A percentile compares a stretch with the other conserved stretches of the same genome.
phyloP scores from a whole-genome alignment of 164 flowering plant species.

The Saururus chinensis region DNA sequence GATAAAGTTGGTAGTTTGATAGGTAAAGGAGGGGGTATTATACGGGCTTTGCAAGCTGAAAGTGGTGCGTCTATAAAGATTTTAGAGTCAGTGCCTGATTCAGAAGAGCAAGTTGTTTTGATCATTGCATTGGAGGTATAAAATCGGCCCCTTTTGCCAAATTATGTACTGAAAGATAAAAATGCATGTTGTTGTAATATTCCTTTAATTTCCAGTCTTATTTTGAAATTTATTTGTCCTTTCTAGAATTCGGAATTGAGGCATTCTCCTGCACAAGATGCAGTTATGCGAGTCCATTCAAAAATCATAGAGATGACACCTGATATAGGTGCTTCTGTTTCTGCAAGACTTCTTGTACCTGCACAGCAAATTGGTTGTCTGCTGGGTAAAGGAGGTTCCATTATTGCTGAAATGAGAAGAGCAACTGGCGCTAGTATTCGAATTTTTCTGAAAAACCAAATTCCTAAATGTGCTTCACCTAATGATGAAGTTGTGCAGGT shows the following conservation, averaged over 20 bases:
- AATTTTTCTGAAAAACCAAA: constrained; percentile 34
- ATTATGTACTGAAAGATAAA: background rate
- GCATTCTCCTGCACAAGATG: constrained; percentile 56
- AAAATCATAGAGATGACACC: constrained; percentile 38
- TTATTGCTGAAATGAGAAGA: constrained; percentile 51
- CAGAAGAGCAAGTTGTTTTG: constrained; percentile 44
- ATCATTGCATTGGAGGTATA: constrained; percentile 54
- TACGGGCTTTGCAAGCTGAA: constrained; percentile 35
- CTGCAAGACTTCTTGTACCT: constrained; percentile 55
- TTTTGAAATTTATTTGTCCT: background rate
- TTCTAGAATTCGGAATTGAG: constrained; percentile 35
- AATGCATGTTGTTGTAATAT: background rate
- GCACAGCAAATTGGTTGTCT: constrained; percentile 45
- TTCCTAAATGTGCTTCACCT: constrained; percentile 21
- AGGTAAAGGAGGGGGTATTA: constrained; percentile 50
- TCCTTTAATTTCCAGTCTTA: background rate
- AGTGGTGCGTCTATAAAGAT: constrained; percentile 54
- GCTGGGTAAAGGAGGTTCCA: constrained; percentile 49
- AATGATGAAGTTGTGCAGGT: constrained; percentile 57
- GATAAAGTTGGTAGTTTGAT: constrained; percentile 52
- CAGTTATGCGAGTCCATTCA: constrained; percentile 44
- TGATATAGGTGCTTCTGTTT: constrained; percentile 36
- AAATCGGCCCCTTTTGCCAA: constrained; percentile 3
- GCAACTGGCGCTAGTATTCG: constrained; percentile 48
- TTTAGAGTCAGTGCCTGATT: constrained; percentile 30